Evolutionary conservation across 2,329 filamentous ascomycete genomes (phyloP).

Genomic region (Plectosphaerella plurivora): DNA sequence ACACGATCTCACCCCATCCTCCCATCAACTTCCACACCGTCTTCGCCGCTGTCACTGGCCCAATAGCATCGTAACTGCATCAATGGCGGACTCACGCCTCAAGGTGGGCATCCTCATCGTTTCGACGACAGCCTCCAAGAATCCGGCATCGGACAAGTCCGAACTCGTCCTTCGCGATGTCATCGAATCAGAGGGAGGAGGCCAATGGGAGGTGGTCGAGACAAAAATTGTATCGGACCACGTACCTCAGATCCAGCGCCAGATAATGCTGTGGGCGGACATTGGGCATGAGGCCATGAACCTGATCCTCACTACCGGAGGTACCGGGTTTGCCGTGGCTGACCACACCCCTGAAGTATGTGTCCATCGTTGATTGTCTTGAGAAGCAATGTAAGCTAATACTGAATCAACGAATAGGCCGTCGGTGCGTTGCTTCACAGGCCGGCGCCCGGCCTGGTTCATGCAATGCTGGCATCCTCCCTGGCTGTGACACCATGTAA

Average conservation of each 20-base stretch:
- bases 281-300: conserved; percentile 55
- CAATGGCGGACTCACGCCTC: conserved; percentile 43
- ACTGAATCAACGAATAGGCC: conserved; percentile 46
- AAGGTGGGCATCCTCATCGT: conserved; percentile 78
- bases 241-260: conserved; percentile 67
- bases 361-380: neutral
- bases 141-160: conserved; percentile 75
- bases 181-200: conserved; percentile 61
- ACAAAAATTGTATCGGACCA: conserved; percentile 78
- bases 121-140: conserved; percentile 81
- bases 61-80: neutral
- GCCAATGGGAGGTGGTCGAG: conserved; percentile 66
- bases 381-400: neutral
- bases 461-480: conserved; percentile 87
- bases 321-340: conserved; percentile 83
- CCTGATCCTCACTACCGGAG: conserved; percentile 82
- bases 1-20: too few species aligned
- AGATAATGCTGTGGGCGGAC: conserved; percentile 72
- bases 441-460: conserved; percentile 85
- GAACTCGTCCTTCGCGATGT: conserved; percentile 62
- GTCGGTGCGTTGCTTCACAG: conserved; percentile 76
- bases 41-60: too few species aligned
- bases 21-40: too few species aligned
- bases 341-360: conserved; percentile 84
- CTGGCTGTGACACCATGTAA: conserved; percentile 84